phyloP scores from a whole-genome alignment of 1,139 yeast species.

The Magnusiomyces ingens region DNA sequence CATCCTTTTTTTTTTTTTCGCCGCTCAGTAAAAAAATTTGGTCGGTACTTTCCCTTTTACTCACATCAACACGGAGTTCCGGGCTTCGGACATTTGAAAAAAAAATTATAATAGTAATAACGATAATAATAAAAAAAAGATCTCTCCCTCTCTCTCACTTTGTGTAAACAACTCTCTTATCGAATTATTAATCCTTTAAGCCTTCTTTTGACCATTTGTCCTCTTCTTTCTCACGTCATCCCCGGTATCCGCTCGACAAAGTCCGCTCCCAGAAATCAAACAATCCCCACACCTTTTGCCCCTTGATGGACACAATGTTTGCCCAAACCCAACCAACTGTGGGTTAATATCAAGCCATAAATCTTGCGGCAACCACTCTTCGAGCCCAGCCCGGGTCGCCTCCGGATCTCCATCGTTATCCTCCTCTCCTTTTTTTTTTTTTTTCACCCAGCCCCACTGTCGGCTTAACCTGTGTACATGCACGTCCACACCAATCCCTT shows the following conservation, averaged over 20 bases:
- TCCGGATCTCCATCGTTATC: conserved; percentile 45
- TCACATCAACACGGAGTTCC: too few relatives aligned
- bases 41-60: too few relatives aligned
- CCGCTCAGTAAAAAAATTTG: too few relatives aligned
- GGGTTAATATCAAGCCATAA: conserved; percentile 86
- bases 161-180: too few relatives aligned
- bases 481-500: conserved; percentile 91
- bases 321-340: conserved; percentile 87
- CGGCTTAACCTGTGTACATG: conserved; percentile 79
- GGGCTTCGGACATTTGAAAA: too few relatives aligned
- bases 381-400: conserved; percentile 58
- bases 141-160: too few relatives aligned
- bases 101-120: too few relatives aligned
- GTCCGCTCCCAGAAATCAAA: conserved; percentile 33
- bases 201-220: background rate
- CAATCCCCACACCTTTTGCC: conserved; percentile 73
- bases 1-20: too few relatives aligned
- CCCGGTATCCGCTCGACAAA: background rate
- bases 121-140: too few relatives aligned
- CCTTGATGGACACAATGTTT: conserved; percentile 72
- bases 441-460: conserved; percentile 71
- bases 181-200: too few relatives aligned
- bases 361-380: conserved; percentile 65
- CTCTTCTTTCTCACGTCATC: background rate
- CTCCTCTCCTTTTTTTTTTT: background rate